Evolutionary conservation across 2,329 filamentous ascomycete species (phyloP), one percentile per base, ranked within the genome.

Genomic region (Cephalotrichum gorgonifer): DNA sequence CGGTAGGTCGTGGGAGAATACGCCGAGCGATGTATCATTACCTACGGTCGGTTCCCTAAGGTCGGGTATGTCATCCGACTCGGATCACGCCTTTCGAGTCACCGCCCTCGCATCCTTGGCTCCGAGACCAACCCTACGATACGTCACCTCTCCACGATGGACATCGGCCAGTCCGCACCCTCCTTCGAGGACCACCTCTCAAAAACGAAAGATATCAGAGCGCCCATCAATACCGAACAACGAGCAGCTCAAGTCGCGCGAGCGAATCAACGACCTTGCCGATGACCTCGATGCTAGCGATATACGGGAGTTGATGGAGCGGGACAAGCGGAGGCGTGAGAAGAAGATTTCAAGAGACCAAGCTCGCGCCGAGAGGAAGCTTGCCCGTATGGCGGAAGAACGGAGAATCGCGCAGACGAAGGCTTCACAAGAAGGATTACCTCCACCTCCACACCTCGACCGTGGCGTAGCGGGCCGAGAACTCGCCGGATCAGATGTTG

Each of bases 261-360:
- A 83, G 66, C 67, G 79, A 58, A 66, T 86, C 61, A 67, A 87
- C 67, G 68, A 86, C 64, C 67, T 97, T 42, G 93, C 89, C 22
- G 86, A 97, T 60, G 85, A 87, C 51, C 73, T 98, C 49, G 88
- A 88, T 65, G 86, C 93, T 3, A 80, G 85, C 47, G 90, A 88
- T 56, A 64, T 98, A 35, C 79, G 91, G 51, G 86, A 95, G 61
- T 73, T 97, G 27, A 85, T 98, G 78, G 93, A 98, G 58, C 75
- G 93, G 52, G 93, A 98, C 60, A 76, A 83, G 55, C 79, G 90
- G 58, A 78, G 93, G 50, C 81, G 78, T 54, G 87, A 95, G 55
- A 81, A 81, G 61, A 90, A 86, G 65, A 78, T 76, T 48, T 72
- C 77, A 50, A 74, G 75, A 33, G 84, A 91, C 22, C 78, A 81